phyloP scores from a whole-genome alignment of 1,284 basidiomycete species.

The Sanghuangporus baumii region DNA sequence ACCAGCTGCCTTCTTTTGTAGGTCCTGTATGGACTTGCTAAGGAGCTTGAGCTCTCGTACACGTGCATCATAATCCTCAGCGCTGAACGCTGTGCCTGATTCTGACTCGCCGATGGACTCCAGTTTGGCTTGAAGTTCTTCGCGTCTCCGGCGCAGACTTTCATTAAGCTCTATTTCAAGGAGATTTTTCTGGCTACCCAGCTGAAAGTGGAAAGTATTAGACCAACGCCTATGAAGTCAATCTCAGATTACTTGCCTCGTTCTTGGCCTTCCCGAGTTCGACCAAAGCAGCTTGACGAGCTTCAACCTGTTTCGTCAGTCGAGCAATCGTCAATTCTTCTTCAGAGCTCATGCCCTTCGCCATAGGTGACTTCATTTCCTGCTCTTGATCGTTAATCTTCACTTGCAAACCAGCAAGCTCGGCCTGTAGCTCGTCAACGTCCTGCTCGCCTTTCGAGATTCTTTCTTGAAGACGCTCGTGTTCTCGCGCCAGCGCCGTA shows the following conservation, averaged over 20 bases:
- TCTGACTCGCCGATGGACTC: slow-evolving; percentile 68
- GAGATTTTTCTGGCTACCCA: slow-evolving; percentile 73
- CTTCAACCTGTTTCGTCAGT: slow-evolving; percentile 76
- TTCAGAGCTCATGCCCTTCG: slow-evolving; percentile 63
- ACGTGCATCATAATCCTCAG: slow-evolving; percentile 64
- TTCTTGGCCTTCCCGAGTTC: slow-evolving; percentile 67
- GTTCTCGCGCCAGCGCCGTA: slow-evolving; percentile 58
- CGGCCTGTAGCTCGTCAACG: slow-evolving; percentile 67
- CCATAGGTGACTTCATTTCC: slow-evolving; percentile 77
- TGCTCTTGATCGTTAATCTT: slow-evolving; percentile 60
- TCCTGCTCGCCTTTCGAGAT: slow-evolving; percentile 64
- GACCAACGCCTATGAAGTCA: neutral
- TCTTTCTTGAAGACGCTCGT: slow-evolving; percentile 62
- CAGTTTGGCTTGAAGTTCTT: slow-evolving; percentile 74
- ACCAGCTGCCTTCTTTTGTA: slow-evolving; percentile 66
- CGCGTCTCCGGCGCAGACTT: slow-evolving; percentile 70
- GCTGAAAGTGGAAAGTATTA: slow-evolving; percentile 35
- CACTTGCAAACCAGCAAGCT: slow-evolving; percentile 53
- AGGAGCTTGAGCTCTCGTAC: slow-evolving; percentile 65
- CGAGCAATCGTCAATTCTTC: slow-evolving; percentile 68
- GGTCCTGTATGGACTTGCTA: slow-evolving; percentile 56
- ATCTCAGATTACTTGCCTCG: slow-evolving; percentile 48
- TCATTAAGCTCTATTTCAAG: slow-evolving; percentile 95
- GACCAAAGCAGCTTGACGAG: slow-evolving; percentile 62
- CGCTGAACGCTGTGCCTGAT: slow-evolving; percentile 50